Base-by-base conservation (phyloP, 192 early-diverging fungal genomes). In the Backusella luteola region DNA sequence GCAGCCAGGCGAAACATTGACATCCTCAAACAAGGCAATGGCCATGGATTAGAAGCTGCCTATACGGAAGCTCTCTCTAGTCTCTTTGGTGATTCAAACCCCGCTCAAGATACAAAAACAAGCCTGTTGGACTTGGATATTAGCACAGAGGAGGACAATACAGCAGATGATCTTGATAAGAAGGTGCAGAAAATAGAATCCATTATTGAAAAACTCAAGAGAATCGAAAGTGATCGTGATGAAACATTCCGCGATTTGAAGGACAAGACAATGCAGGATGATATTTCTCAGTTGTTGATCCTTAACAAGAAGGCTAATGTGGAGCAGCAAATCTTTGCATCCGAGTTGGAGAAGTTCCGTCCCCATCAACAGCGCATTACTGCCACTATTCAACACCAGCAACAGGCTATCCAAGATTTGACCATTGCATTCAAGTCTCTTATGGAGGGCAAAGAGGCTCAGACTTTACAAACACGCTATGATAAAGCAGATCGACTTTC, bases 281-380 rank as follows among this genome's bases (percentile, higher is more conserved):
- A 99, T 74, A 98, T 98, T 56, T 93, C 92, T 26, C 88, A 89
- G 23, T 69, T 94, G 11, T 76, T 97, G 63, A 86, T 96, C 23
- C 70, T 94, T 7, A 94, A 97, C 85, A 89, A 87, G 53, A 89
- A 88, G 71, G 92, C 95, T 73, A 92, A 93, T 73, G 89, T 94
- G 44, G 96, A 98, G 82, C 85, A 83, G 9, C 91, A 96, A 70
- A 81, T 99, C 29, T 98, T 99, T 89, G 88, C 92, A 8, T 87
- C 90, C 67, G 96, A 99, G 83, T 85, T 99, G 49, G 92, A 92
- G 77, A 99, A 99, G 81, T 99, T 93, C 79, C 88, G 93, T 34
- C 91, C 90, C 21, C 86, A 94, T 74, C 89, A 92, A 63, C 88
- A 92, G 66, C 86, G 93, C n/a, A 84, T 99, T 32, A 85, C 87